Evolutionary conservation across 202 grass and related monocot genomes (phyloP).

Genomic region (Tripidium arundinaceum): DNA sequence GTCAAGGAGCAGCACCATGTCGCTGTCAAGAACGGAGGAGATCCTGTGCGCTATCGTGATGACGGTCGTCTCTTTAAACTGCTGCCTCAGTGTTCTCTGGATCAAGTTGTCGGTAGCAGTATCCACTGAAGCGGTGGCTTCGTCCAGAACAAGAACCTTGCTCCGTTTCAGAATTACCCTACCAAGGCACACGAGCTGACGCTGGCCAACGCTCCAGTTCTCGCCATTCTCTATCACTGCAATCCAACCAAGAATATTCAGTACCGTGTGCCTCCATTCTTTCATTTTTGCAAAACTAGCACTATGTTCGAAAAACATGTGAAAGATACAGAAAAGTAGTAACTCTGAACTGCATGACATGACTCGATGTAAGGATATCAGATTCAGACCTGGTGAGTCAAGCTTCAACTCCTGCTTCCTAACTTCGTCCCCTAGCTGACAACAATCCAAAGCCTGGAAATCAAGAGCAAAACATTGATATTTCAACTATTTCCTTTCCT

Average conservation of each 20-base stretch:
- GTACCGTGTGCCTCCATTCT: background rate
- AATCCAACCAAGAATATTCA: background rate
- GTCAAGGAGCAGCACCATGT: slow-evolving; percentile 92
- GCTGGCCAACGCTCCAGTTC: slow-evolving; percentile 96
- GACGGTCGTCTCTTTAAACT: slow-evolving; percentile 74
- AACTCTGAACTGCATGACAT: background rate
- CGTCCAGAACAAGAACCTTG: slow-evolving; percentile 82
- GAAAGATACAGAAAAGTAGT: background rate
- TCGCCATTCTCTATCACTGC: slow-evolving; percentile 89
- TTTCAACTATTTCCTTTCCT: background rate
- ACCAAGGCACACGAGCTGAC: slow-evolving; percentile 82
- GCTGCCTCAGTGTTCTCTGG: slow-evolving; percentile 70
- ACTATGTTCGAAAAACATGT: background rate
- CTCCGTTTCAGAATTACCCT: slow-evolving; percentile 81
- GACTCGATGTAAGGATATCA: background rate
- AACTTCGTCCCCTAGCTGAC: slow-evolving; percentile 81
- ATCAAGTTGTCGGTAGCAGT: slow-evolving; percentile 84
- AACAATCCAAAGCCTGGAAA: slow-evolving; percentile 71
- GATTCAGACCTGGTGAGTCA: slow-evolving; percentile 56
- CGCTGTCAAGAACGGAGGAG: slow-evolving; percentile 83
- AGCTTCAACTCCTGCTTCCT: slow-evolving; percentile 84
- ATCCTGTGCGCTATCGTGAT: slow-evolving; percentile 90
- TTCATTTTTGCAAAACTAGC: background rate
- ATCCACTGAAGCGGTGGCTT: slow-evolving; percentile 85
- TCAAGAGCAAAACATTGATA: background rate